Evolutionary conservation across 1,139 yeast species (phyloP), one percentile per base, ranked within the genome.

Genomic region (Pichia sp.): DNA sequence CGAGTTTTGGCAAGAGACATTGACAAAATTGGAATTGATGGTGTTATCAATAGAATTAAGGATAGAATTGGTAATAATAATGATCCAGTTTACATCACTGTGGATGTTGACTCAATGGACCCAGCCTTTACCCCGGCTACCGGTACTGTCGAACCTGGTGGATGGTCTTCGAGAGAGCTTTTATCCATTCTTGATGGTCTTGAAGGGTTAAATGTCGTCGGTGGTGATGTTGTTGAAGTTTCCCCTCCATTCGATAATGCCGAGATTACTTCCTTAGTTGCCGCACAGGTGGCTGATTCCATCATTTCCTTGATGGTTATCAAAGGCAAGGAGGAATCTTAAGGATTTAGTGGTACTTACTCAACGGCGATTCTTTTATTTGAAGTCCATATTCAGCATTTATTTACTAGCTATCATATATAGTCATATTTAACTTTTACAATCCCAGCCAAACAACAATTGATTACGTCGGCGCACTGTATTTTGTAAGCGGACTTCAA

Each of bases 71-170:
- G 58, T 21, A 19, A 28, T 13, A 16, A 13, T 9, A 50, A 50
- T 30, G 36, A 41, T n/a, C 77, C 76, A 4, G 76, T 72, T 2
- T 74, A 74, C 47, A 66, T 74, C 22, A 58, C 74, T 3, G 72
- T 74, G 20, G 80, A 73, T 51, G 71, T 73, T 32, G 79, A 73
- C 48, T 73, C 68, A 5, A 62, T 72, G 45, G 78, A 72, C 46
- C 74, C 77, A 4, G 68, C 75, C 0, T 57, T 55, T 45, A 76
- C 78, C 1, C 78, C 79, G 2, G 79, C 71, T 1, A 72, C 79
- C 3, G 79, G 80, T 22, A 73, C 80, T 7, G 67, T 71, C 64
- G 80, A 74, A 52, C 63, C 67, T 11, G 80, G 80, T 23, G 80
- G 80, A 7, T 69, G 30, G 40, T 29, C 34, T 7, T 32, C 40